Conservation (phyloP, 192 early-diverging fungal species). For the Backusella luteola region DNA sequence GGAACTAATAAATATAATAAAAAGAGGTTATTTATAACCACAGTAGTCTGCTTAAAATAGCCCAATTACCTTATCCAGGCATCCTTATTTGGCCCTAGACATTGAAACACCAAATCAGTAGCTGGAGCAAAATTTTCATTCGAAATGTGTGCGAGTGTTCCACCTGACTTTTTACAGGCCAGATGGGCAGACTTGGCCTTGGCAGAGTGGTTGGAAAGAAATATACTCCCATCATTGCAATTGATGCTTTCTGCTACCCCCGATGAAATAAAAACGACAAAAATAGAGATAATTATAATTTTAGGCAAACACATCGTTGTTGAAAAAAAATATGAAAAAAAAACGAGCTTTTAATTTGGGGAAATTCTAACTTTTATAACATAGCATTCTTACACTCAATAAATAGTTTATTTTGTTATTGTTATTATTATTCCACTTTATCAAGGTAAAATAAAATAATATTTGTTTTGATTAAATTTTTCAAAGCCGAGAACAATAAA, state of each 20-base stretch:
- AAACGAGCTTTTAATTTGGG: not conserved
- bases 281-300: not conserved
- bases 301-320: not conserved
- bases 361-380: not conserved
- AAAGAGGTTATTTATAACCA: not conserved
- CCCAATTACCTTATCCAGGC: not conserved
- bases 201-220: not conserved
- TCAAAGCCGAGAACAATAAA: not conserved
- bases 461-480: not conserved
- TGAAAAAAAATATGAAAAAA: not conserved
- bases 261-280: constrained; percentile 6
- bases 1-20: not conserved
- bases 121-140: not conserved
- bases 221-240: not conserved
- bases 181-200: not conserved
- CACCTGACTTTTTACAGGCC: not conserved
- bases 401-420: not conserved
- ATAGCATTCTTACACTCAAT: not conserved
- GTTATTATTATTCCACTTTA: not conserved
- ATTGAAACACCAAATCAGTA: not conserved
- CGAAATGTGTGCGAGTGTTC: not conserved
- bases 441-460: not conserved
- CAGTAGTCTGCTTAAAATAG: not conserved
- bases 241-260: not conserved
- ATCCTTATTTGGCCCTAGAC: not conserved